Evolutionary conservation across 352 stramenopile species (phyloP), one percentile per base, ranked within the genome.

Genomic region (Phytophthora meadii): DNA sequence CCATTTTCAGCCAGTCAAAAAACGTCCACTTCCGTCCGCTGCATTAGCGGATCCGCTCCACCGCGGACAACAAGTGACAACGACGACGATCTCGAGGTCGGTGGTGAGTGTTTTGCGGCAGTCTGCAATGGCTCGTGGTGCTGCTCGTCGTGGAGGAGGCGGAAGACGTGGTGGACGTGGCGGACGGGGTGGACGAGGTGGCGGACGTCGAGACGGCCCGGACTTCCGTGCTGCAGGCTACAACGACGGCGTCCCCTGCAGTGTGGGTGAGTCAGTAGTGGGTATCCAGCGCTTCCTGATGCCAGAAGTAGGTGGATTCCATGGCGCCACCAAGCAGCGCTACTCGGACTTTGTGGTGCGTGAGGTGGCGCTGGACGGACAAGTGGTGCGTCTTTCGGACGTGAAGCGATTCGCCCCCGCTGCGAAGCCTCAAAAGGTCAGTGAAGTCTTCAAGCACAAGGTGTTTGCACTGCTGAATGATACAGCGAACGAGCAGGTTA

Each of bases 341-440:
- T 98, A 90, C 74, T 96, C 90, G 58, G 92, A 98, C 69, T 98
- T 98, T 76, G 70, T 97, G 32, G 92, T 98, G 58, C 88, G 82
- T 19, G 92, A 98, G 54, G 84, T 97, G 46, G 74, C 81, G 12
- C 59, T 81, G 3, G 64, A 76, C 19, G 82, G 88, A 19, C 46
- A 76, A 0, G 72, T 95, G 41, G 86, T 86, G 57, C 68, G 52
- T 17, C 77, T 97, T 46, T 87, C 80, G 17, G 74, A 93, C 39
- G 79, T 90, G 11, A 79, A 87, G 59, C 76, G 79, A 25, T 85
- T 84, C 45, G 49, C 61, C 6, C 69, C 64, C 4, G 61, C 70
- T 32, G 51, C 44, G 9, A 90, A 90, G 49, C 61, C 81, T 40
- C 70, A 69, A n/a, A 89, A 88, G 55, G 71, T 93, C 48, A 93